Evolutionary conservation across 495 filamentous ascomycete genomes (phyloP).

Genomic region (Penicillium herquei): DNA sequence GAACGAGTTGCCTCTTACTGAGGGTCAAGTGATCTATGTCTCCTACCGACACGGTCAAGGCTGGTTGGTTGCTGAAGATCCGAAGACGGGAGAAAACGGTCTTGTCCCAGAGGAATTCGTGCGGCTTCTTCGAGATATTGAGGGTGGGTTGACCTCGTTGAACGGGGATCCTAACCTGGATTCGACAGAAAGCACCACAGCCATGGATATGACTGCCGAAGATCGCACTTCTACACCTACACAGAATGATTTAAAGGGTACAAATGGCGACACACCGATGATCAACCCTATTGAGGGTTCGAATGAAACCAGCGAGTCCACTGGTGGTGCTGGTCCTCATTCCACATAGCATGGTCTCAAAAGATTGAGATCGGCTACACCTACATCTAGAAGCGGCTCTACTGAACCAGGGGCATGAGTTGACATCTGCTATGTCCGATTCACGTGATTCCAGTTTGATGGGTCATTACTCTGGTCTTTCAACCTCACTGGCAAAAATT

Average conservation of each 20-base stretch:
- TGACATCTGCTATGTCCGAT: slow-evolving; percentile 7
- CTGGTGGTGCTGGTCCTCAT: slow-evolving; percentile 12
- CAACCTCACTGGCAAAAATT: background rate
- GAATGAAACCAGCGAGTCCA: slow-evolving; percentile 5
- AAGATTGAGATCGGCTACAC: slow-evolving; percentile 12
- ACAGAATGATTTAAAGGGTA: slow-evolving; percentile 17
- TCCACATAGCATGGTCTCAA: slow-evolving; percentile 11
- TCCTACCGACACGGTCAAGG: slow-evolving; percentile 94
- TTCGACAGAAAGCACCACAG: slow-evolving; percentile 22
- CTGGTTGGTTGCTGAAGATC: slow-evolving; percentile 95
- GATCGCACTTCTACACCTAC: slow-evolving; percentile 32
- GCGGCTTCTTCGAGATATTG: slow-evolving; percentile 85
- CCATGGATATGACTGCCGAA: slow-evolving; percentile 33
- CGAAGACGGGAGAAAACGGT: slow-evolving; percentile 83
- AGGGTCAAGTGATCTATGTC: slow-evolving; percentile 96
- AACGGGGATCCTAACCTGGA: slow-evolving; percentile 38
- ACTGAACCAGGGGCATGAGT: slow-evolving; percentile 9
- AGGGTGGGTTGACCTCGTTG: slow-evolving; percentile 58
- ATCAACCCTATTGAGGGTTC: background rate
- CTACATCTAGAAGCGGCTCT: slow-evolving; percentile 8
- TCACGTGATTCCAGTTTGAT: background rate
- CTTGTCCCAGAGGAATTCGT: slow-evolving; percentile 97
- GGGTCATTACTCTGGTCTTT: background rate
- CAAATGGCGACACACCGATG: slow-evolving; percentile 13
- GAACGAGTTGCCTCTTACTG: slow-evolving; percentile 87